A percentile compares a stretch with the other conserved stretches of the same genome.
phyloP scores from a whole-genome alignment of 805 yeast genomes.

The Dipodascopsis tothii region DNA sequence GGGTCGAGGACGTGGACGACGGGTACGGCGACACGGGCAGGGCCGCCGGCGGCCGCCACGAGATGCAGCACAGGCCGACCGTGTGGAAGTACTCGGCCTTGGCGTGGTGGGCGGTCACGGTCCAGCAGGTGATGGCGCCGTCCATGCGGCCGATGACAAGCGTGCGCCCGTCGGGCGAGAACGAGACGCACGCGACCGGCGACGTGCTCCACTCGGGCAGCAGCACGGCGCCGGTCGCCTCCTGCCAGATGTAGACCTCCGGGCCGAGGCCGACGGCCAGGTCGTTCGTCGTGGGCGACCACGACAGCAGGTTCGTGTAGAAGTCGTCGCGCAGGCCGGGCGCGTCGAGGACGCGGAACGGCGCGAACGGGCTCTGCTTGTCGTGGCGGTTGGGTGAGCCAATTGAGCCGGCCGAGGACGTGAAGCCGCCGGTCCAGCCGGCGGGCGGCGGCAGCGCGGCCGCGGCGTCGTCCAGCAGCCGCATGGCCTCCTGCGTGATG shows the following conservation, averaged over 20 bases:
- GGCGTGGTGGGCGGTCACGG: conserved; percentile 18
- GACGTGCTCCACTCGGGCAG: conserved; percentile 35
- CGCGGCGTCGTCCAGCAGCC: conserved; percentile 8
- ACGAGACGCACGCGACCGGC: conserved; percentile 37
- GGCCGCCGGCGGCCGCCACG: conserved; percentile 19
- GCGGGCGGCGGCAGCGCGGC: conserved; percentile 5
- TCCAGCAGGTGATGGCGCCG: conserved; percentile 47
- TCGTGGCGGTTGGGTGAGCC: too few relatives aligned
- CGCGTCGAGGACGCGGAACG: conserved; percentile 54
- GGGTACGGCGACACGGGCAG: conserved; percentile 1
- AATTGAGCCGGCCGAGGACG: too few relatives aligned
- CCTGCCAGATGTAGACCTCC: conserved; percentile 58
- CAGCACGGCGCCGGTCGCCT: conserved; percentile 40
- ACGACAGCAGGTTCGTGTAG: conserved; percentile 65
- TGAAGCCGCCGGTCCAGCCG: not conserved
- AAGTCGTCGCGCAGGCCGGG: conserved; percentile 70
- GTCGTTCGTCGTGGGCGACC: conserved; percentile 48
- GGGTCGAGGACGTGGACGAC: not conserved
- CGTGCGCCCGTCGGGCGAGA: conserved; percentile 44
- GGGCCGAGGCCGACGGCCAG: conserved; percentile 62
- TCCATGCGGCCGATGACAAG: conserved; percentile 51
- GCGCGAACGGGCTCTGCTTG: not conserved
- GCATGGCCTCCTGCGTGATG: conserved; percentile 1
- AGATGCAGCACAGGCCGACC: conserved; percentile 23
- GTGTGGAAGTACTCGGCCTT: conserved; percentile 19